Evolutionary conservation across 352 stramenopile species (phyloP), one percentile per base, ranked within the genome.

Genomic region (Phytophthora rubi): DNA sequence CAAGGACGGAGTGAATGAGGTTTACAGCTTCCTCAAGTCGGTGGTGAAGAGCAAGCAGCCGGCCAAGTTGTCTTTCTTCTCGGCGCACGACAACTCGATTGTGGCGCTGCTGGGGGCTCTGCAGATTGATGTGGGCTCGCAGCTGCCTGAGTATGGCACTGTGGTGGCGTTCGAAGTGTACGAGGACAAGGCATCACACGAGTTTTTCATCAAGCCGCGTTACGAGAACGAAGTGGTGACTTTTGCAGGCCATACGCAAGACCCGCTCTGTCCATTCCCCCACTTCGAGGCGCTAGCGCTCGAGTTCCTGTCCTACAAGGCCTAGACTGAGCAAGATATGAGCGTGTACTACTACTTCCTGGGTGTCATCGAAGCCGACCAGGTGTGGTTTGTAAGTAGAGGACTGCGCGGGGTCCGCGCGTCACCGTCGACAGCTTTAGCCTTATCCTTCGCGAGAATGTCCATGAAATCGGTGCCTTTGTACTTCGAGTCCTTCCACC

Each of bases 11-110:
- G 83, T 93, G 51, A 65, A 74, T 10, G 73, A 89, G 57, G 74
- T 94, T 1, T 89, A 89, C 62, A 56, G 64, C 6, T 82, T 86
- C 59, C 42, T 92, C 1, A 82, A 87, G 63, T 57, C 60, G 16
- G 73, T 91, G 45, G 76, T 90, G 21, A 47, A 64, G 16, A 74
- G 67, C 9, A 53, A 79, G 23, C 63, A 80, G 37, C 51, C 57
- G 37, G 72, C 77, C 32, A 89, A 88, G 52, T 62, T 95, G n/a
- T 79, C 86, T 30, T 91, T 95, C 71, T 93, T 93, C 73, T 95
- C 88, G 18, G 86, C 86, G 1, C 88, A 95, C 58, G 86, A 95
- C 74, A 94, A 94, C 68, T 92, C 88, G 45, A 90, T 95, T 71
- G 84, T 95, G 13, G 86, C 85, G 23, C 79, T 94, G 61, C 58